Evolutionary conservation across 495 filamentous ascomycete genomes (phyloP).

Genomic region (Aspergillus carlsbadensis): DNA sequence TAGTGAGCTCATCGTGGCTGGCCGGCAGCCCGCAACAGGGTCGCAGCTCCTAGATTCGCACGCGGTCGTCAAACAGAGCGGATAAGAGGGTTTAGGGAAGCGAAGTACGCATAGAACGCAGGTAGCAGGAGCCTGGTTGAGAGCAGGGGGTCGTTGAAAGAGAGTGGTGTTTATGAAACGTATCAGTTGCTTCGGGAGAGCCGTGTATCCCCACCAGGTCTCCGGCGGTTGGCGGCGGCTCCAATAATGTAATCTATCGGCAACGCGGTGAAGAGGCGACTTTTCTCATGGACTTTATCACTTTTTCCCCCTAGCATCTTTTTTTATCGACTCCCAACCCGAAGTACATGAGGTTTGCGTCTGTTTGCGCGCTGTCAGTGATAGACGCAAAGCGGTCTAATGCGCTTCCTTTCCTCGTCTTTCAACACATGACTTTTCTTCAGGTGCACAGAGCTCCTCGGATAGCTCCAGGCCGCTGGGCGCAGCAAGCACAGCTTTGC

Average conservation of each 20-base stretch:
- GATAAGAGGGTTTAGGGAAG: background rate
- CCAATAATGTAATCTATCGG: background rate
- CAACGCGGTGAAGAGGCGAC: constrained; percentile 3
- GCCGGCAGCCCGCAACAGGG: constrained; percentile 35
- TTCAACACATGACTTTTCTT: background rate
- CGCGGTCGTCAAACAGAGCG: background rate
- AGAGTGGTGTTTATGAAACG: constrained; percentile 27
- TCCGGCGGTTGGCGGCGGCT: constrained; percentile 5
- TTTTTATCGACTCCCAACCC: background rate
- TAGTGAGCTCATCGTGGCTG: constrained; percentile 49
- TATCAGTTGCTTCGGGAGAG: constrained; percentile 12
- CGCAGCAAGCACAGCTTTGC: background rate
- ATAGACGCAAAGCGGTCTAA: background rate
- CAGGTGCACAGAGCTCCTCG: constrained; percentile 1
- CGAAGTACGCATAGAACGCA: background rate
- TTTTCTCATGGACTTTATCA: background rate
- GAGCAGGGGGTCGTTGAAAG: background rate
- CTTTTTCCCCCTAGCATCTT: background rate
- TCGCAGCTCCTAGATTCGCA: background rate
- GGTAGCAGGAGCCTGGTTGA: background rate
- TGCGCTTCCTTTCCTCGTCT: background rate
- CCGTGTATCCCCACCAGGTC: constrained; percentile 15
- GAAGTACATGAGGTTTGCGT: too few relatives aligned
- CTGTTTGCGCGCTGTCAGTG: background rate
- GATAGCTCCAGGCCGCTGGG: background rate